phyloP scores from a whole-genome alignment of 2,329 filamentous ascomycete genomes.

The Monosporascus sp. region DNA sequence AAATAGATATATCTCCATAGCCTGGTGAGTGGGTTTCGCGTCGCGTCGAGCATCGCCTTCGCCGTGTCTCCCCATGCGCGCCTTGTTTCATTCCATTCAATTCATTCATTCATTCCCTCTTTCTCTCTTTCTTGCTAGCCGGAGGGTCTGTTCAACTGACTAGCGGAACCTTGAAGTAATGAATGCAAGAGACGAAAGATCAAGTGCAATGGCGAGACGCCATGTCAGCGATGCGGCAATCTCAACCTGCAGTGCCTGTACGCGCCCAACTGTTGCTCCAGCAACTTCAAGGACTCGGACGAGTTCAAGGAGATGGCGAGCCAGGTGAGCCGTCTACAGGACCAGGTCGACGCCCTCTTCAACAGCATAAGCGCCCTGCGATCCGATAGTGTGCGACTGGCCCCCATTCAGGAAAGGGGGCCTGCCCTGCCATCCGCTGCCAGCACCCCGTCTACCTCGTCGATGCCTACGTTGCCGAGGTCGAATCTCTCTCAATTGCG shows the following conservation, averaged over 20 bases:
- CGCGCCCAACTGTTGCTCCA: constrained; percentile 62
- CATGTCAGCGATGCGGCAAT: constrained; percentile 63
- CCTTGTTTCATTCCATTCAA: no score
- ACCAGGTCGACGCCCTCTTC: constrained; percentile 76
- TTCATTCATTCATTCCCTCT: no score
- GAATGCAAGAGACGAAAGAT: constrained; percentile 73
- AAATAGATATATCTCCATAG: constrained; percentile 59
- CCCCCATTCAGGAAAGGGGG: constrained; percentile 38
- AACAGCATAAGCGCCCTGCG: constrained; percentile 66
- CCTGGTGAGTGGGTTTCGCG: constrained; percentile 42
- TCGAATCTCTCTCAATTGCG: constrained; percentile 44
- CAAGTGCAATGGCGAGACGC: constrained; percentile 67
- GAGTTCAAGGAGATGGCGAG: constrained; percentile 79
- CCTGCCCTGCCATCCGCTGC: constrained; percentile 32
- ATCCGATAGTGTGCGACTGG: constrained; percentile 42
- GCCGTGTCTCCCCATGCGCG: not conserved
- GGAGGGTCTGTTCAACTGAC: constrained; percentile 3
- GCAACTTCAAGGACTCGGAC: constrained; percentile 85
- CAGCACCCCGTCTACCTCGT: constrained; percentile 37
- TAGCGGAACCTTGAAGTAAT: constrained; percentile 42
- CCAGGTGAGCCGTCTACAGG: constrained; percentile 70
- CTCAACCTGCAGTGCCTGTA: constrained; percentile 63
- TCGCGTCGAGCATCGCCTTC: not conserved
- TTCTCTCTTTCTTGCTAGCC: no score
- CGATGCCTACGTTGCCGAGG: constrained; percentile 37